Conservation (phyloP, 768 basidiomycete species). For the Suillus occidentalis region DNA sequence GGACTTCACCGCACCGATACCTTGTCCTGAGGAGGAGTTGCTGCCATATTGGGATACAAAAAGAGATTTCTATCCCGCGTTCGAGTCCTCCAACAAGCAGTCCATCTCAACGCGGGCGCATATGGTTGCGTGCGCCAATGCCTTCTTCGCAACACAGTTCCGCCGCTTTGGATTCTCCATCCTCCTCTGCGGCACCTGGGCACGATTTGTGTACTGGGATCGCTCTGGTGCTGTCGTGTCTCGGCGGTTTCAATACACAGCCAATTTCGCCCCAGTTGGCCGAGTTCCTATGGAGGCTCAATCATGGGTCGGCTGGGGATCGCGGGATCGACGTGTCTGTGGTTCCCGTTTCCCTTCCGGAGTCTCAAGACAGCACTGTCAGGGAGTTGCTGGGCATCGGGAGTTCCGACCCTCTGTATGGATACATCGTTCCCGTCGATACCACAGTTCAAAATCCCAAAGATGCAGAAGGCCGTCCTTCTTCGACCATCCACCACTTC, state of each 20-base stretch:
- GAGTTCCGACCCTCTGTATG: not conserved
- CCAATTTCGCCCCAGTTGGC: conserved; percentile 13
- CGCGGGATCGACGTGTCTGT: conserved; percentile 31
- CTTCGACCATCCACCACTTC: not conserved
- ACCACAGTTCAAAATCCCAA: not conserved
- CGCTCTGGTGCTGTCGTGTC: conserved; percentile 31
- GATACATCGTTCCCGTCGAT: not conserved
- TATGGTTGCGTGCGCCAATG: not conserved
- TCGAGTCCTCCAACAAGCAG: not conserved
- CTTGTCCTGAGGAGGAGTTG: not conserved
- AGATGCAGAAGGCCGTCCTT: not conserved
- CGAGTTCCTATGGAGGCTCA: conserved; percentile 29
- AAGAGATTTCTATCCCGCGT: not conserved
- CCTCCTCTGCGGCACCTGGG: conserved; percentile 23
- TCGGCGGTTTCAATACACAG: conserved; percentile 22
- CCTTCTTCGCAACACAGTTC: conserved; percentile 21
- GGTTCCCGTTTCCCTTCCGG: conserved; percentile 8
- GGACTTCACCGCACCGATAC: not conserved
- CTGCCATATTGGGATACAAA: not conserved
- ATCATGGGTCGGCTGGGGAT: conserved; percentile 9
- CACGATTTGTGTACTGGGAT: conserved; percentile 38
- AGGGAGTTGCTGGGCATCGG: not conserved
- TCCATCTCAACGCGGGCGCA: not conserved
- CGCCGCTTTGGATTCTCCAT: conserved; percentile 33
- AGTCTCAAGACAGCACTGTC: conserved; percentile 7